These are phyloP conservation scores for Linderina pennispora DNA, from an alignment of 192 early-diverging fungal species.

Conservation along the genomic window DNA sequence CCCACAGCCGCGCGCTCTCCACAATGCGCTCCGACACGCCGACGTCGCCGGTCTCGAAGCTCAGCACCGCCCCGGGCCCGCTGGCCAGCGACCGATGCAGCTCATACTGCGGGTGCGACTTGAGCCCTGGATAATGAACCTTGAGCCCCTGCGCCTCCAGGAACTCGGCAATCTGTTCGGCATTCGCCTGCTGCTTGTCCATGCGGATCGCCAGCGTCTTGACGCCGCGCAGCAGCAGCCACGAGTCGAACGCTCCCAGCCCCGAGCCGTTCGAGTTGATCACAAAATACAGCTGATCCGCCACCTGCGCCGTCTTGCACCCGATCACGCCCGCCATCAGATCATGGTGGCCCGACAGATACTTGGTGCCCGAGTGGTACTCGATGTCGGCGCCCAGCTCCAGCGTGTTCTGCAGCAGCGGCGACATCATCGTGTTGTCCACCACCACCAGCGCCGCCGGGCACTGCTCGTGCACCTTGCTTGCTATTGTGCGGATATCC, in stretches of 20 bases:
- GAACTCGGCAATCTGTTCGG: constrained; percentile 70
- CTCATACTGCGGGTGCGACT: constrained; percentile 76
- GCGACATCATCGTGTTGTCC: constrained; percentile 99
- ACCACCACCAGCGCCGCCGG: constrained; percentile 86
- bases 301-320: constrained; percentile 61
- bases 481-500: constrained; percentile 75
- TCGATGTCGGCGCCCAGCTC: constrained; percentile 90
- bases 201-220: constrained; percentile 96
- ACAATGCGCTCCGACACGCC: constrained; percentile 73
- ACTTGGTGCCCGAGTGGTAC: constrained; percentile 97
- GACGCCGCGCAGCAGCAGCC: constrained; percentile 87
- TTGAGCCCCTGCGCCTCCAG: constrained; percentile 75
- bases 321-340: constrained; percentile 98
- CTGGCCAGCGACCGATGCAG: constrained; percentile 70
- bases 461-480: constrained; percentile 63
- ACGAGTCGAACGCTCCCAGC: constrained; percentile 87
- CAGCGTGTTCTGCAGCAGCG: constrained; percentile 83
- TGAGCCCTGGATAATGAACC: constrained; percentile 86
- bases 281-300: constrained; percentile 83
- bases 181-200: constrained; percentile 88
- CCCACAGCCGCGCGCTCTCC: constrained; percentile 76
- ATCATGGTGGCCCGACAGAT: constrained; percentile 95
- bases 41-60: constrained; percentile 88
- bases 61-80: constrained; percentile 91
- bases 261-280: constrained; percentile 93